Evolutionary conservation across 495 filamentous ascomycete genomes (phyloP).

Genomic region (Oidiodendron maius): DNA sequence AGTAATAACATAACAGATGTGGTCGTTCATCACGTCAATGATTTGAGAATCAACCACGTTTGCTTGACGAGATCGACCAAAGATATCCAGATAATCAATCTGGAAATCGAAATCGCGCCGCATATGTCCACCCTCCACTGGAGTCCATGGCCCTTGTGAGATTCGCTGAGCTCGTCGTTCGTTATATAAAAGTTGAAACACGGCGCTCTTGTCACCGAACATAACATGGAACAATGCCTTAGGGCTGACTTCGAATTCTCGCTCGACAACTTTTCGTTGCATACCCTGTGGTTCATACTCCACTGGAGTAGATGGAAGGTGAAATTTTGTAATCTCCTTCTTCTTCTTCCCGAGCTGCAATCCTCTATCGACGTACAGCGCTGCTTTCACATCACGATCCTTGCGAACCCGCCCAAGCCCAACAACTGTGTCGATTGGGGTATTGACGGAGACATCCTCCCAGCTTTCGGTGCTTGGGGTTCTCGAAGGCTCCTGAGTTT

Average conservation of each 20-base stretch:
- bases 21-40: slow-evolving; percentile 88
- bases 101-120: slow-evolving; percentile 75
- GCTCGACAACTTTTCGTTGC: slow-evolving; percentile 61
- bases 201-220: slow-evolving; percentile 89
- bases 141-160: slow-evolving; percentile 81
- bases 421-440: slow-evolving; percentile 54
- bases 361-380: slow-evolving; percentile 57
- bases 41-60: slow-evolving; percentile 78
- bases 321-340: slow-evolving; percentile 67
- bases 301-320: slow-evolving; percentile 76
- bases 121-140: slow-evolving; percentile 60
- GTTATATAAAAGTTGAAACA: slow-evolving; percentile 88
- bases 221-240: slow-evolving; percentile 94
- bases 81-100: slow-evolving; percentile 58
- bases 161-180: slow-evolving; percentile 74
- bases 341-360: slow-evolving; percentile 44
- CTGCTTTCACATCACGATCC: slow-evolving; percentile 49
- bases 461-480: slow-evolving; percentile 83
- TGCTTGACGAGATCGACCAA: slow-evolving; percentile 52
- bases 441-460: slow-evolving; percentile 73
- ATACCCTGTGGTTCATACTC: slow-evolving; percentile 78
- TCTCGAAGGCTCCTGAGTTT: slow-evolving; percentile 44
- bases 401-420: slow-evolving; percentile 35
- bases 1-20: slow-evolving; percentile 90
- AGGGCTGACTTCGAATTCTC: slow-evolving; percentile 77